Evolutionary conservation across 768 basidiomycete genomes (phyloP), one percentile per base, ranked within the genome.

Genomic region (Sarcodon sp.): DNA sequence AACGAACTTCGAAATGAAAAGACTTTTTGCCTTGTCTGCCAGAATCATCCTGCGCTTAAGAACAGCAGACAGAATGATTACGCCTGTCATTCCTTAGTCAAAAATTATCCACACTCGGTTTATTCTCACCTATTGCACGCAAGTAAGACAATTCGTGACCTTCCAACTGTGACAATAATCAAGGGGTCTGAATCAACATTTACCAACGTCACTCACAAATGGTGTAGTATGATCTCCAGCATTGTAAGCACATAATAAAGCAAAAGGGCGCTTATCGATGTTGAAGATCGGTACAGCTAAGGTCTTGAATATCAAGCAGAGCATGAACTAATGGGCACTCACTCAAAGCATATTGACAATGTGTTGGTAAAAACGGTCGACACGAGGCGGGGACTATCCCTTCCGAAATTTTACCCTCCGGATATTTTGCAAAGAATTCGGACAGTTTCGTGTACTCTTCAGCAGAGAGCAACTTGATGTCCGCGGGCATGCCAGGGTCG

Each of bases 31-130:
- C 59, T 94, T 93, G 61, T 97, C 93, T 13, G 93, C 93, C 3
- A 94, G 71, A 35, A 89, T 83, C 88, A 96, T 93, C 21, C 90
- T 70, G 48, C 89, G 76, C 62, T 96, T 93, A 43, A 96, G 72
- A 6, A 93, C 89, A 9, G 91, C 91, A 33, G 88, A 91, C 34
- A 96, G 71, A 46, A 96, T 93, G 52, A 96, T 92, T 33, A 96
- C 90, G 45, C 88, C 86, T 73, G 46, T 34, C 39, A 11, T 16
- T 34, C 35, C 13, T 47, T 9, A 37, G 33, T 36, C 13, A 52
- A 6, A 10, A 47, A 38, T 41, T 38, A 46, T 46, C 51, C 53
- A 44, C 1, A 50, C 13, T 34, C 11, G 13, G 13, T 9, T 27
- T 12, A 39, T 3, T 56, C 57, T 53, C 52, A 80, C 86, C 88